Percentiles rank a stretch among this genome's conserved stretches.
These are phyloP conservation scores for Penicillium sp. DNA, from an alignment of 2,329 filamentous ascomycete genomes.

Conservation along the genomic window DNA sequence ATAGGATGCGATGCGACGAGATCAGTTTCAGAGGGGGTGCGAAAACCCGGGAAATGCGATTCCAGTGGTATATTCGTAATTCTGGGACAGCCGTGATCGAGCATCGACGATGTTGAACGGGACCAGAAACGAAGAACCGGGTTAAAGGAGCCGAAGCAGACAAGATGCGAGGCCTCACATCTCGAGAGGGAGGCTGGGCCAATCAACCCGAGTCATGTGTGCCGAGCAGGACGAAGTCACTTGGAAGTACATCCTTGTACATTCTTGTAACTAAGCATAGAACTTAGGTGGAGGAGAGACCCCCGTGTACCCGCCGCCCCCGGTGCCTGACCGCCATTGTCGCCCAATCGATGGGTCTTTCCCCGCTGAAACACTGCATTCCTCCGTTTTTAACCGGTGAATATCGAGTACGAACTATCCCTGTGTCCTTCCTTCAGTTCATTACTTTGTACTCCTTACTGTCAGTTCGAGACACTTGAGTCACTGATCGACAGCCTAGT, in stretches of 20 bases:
- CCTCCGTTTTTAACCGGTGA: not conserved
- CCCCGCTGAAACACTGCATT: conserved; percentile 7
- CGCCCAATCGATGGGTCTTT: conserved; percentile 18
- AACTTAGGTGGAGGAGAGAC: not conserved
- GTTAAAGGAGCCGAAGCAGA: conserved; percentile 2
- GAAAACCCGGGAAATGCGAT: not conserved
- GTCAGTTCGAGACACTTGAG: too few species aligned
- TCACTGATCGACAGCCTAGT: not conserved
- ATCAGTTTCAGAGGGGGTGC: not conserved
- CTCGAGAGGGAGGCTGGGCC: conserved; percentile 28
- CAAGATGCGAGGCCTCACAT: conserved; percentile 9
- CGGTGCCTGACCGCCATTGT: conserved; percentile 24
- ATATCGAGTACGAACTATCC: not conserved
- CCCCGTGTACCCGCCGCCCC: not conserved
- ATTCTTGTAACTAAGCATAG: not conserved
- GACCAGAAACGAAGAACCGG: not conserved
- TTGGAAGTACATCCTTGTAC: not conserved
- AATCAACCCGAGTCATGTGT: conserved; percentile 22
- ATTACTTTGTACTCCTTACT: not conserved
- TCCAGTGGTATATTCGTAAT: not conserved
- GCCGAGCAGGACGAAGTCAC: not conserved
- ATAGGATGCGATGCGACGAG: conserved; percentile 12
- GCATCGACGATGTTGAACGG: conserved; percentile 4
- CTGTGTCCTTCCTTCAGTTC: not conserved
- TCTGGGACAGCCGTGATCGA: conserved; percentile 3